These are phyloP conservation scores for Phytophthora lateralis DNA, from an alignment of 352 stramenopile species.

Conservation along the genomic window DNA sequence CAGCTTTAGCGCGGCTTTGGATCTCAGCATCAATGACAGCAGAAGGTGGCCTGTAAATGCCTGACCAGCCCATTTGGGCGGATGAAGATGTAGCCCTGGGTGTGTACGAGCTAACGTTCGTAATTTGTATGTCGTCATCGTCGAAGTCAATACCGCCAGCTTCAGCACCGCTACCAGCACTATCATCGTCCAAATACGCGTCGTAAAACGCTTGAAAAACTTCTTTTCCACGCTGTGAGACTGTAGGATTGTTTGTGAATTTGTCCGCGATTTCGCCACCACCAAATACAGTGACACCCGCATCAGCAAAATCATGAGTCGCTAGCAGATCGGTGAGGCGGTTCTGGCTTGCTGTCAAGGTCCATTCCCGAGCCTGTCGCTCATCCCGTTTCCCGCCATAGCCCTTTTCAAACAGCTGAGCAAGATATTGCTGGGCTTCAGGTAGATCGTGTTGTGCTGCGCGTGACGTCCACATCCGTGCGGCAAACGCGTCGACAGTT, in stretches of 20 bases:
- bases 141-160: conserved; percentile 2
- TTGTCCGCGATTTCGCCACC: conserved; percentile 14
- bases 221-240: conserved; percentile 21
- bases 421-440: conserved; percentile 35
- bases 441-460: conserved; percentile 41
- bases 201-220: conserved; percentile 29
- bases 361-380: conserved; percentile 28
- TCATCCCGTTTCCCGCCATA: conserved; percentile 32
- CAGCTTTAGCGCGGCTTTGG: conserved; percentile 20
- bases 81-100: conserved; percentile 16
- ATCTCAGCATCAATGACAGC: conserved; percentile 38
- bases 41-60: conserved; percentile 29
- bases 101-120: conserved; percentile 22
- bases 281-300: conserved; percentile 1
- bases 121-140: conserved; percentile 14
- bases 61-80: conserved; percentile 6
- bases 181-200: conserved; percentile 27
- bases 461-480: conserved; percentile 41
- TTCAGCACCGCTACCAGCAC: not conserved
- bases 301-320: conserved; percentile 22
- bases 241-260: conserved; percentile 12
- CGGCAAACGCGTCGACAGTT: conserved; percentile 27
- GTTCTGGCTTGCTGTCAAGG: conserved; percentile 23
- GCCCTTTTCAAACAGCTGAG: conserved; percentile 32
- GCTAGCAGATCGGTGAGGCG: conserved; percentile 24